A percentile compares a stretch with the other conserved stretches of the same genome.
phyloP scores from a whole-genome alignment of 139 green algal species.

The Astrephomene gubernaculifera region DNA sequence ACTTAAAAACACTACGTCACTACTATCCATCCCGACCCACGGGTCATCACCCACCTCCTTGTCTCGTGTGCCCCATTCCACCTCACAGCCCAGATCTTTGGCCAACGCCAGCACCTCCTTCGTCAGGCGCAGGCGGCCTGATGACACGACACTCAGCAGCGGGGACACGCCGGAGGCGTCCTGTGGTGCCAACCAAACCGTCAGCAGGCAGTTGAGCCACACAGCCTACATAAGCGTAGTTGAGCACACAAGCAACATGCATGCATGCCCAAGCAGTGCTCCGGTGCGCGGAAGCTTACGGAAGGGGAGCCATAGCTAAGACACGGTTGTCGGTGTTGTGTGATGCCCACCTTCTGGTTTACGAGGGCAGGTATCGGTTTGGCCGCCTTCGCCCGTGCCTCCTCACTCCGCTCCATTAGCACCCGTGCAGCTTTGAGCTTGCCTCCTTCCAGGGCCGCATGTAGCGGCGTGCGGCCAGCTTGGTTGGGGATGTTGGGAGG shows the following conservation, averaged over 20 bases:
- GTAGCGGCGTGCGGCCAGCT: constrained; percentile 32
- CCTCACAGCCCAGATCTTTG: constrained; percentile 6
- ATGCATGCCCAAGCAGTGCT: too few species aligned
- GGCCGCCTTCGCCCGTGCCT: not conserved
- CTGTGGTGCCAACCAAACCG: too few species aligned
- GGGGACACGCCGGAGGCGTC: constrained; percentile 5
- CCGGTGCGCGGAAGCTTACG: too few species aligned
- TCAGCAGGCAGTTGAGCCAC: too few species aligned
- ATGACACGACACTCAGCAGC: constrained; percentile 3
- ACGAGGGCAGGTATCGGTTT: not conserved
- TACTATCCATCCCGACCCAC: too few species aligned
- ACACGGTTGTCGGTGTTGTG: too few species aligned
- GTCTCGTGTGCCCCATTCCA: too few species aligned
- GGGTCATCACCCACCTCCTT: too few species aligned
- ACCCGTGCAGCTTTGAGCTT: constrained; percentile 22
- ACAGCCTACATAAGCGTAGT: too few species aligned
- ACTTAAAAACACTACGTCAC: too few species aligned
- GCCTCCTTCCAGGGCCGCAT: constrained; percentile 39
- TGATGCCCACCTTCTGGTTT: not conserved
- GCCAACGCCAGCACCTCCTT: constrained; percentile 6
- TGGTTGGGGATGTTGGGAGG: constrained; percentile 1
- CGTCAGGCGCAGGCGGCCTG: not conserved
- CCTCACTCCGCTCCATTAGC: constrained; percentile 4
- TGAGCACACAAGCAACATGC: too few species aligned
- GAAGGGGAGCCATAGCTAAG: too few species aligned